Evolutionary conservation across 129 eudicot genomes (phyloP).

Genomic region (Ambrosia artemisiifolia): DNA sequence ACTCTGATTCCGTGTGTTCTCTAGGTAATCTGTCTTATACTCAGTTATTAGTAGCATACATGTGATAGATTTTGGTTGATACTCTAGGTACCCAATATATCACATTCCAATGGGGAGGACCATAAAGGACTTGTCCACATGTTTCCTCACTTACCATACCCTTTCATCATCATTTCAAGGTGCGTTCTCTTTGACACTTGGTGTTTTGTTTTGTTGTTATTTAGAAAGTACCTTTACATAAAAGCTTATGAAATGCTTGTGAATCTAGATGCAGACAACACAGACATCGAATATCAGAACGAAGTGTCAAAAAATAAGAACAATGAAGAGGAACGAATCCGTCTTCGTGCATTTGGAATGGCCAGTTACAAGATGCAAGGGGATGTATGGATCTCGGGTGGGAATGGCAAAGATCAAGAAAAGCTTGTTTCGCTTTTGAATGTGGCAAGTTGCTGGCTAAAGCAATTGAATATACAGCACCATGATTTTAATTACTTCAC

Average conservation of each 20-base stretch:
- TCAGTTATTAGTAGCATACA: too few species aligned
- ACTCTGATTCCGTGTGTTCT: neutral
- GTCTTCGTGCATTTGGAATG: constrained; percentile 72
- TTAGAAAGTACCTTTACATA: neutral
- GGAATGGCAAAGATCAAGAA: constrained; percentile 68
- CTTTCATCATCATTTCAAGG: constrained; percentile 98
- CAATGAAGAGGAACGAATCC: constrained; percentile 51
- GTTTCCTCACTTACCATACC: constrained; percentile 95
- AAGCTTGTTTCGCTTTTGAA: constrained; percentile 56
- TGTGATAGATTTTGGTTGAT: constrained; percentile 18
- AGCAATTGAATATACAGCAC: constrained; percentile 80
- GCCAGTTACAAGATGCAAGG: constrained; percentile 97
- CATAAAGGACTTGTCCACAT: constrained; percentile 79
- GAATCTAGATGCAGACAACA: constrained; percentile 48
- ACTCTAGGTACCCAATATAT: constrained; percentile 85
- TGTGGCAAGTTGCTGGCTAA: constrained; percentile 93
- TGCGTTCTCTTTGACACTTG: constrained; percentile 5
- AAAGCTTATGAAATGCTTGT: constrained; percentile 3
- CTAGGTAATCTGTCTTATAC: too few species aligned
- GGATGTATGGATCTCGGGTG: constrained; percentile 61
- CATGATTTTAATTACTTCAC: constrained; percentile 87
- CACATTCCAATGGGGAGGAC: constrained; percentile 97
- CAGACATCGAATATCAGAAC: constrained; percentile 49
- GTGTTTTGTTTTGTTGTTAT: neutral
- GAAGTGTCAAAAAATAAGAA: constrained; percentile 33